Evolutionary conservation across 2,329 filamentous ascomycete genomes (phyloP).

Genomic region (Pseudocercospora pini-densiflorae): DNA sequence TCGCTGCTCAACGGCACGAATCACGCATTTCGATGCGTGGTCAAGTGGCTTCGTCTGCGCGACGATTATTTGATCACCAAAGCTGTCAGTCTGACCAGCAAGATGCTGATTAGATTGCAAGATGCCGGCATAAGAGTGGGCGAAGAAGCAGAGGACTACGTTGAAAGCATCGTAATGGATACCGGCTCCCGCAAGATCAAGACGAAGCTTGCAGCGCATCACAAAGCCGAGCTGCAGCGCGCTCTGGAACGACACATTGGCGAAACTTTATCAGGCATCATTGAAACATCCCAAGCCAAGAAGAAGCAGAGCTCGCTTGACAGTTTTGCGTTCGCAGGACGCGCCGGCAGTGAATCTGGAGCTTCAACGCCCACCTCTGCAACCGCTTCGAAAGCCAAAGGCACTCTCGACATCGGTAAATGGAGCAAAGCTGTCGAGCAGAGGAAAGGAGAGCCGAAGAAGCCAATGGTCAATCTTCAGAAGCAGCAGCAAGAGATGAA

Average conservation of each 20-base stretch:
- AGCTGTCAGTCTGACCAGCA: conserved; percentile 80
- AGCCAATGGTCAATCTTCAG: conserved; percentile 31
- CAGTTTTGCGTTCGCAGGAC: conserved; percentile 45
- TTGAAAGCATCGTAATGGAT: conserved; percentile 66
- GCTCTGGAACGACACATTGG: conserved; percentile 61
- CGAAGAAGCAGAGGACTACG: conserved; percentile 63
- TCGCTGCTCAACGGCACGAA: conserved; percentile 69
- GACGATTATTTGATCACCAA: conserved; percentile 84
- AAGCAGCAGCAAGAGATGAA: conserved; percentile 25
- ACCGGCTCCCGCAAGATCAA: conserved; percentile 57
- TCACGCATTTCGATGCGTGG: conserved; percentile 66
- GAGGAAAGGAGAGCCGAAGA: conserved; percentile 37
- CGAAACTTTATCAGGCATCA: conserved; percentile 29
- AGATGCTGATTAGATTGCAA: conserved; percentile 80
- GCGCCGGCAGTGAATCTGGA: conserved; percentile 23
- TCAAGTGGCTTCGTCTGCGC: conserved; percentile 84
- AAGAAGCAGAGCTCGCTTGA: conserved; percentile 47
- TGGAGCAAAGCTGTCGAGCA: conserved; percentile 27
- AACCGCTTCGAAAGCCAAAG: conserved; percentile 29
- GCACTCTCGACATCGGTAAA: conserved; percentile 37
- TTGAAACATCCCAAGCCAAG: conserved; percentile 32
- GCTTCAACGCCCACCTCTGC: conserved; percentile 30
- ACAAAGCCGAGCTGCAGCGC: conserved; percentile 79
- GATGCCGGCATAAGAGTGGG: conserved; percentile 73
- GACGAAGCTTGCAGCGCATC: conserved; percentile 79